Base-by-base conservation (phyloP, 768 basidiomycete genomes). In the Hericium rajendrae region DNA sequence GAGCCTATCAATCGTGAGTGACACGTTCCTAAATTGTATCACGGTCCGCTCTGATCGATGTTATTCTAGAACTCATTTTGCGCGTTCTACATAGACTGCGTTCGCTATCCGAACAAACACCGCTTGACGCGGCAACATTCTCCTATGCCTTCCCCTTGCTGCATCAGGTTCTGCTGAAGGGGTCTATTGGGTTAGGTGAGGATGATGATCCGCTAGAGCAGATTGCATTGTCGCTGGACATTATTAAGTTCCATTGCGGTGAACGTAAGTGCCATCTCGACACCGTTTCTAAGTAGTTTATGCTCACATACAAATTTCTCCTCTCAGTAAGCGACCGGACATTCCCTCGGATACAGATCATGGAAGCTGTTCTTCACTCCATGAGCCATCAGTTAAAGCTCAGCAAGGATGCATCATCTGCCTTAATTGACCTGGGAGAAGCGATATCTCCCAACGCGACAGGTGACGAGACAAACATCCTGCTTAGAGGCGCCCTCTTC, bases 31-130 rank as follows among this genome's bases (percentile, higher is more conserved):
- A 28, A 37, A 37, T 40, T 32, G 41, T 28, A 6, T 38, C 28
- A 18, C 8, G 22, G 12, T n/a, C 2, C 3, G 12, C 51, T 6
- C 28, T 54, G 38, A 58, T 40, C 54, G 20, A 37, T 50, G 6
- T 54, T 41, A n/a, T 32, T 32, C 22, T 57, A 94, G 94, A 76
- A 6, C 74, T 97, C 37, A 77, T 94, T 24, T 74, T 90, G 49
- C 88, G 97, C 26, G 84, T 98, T 1, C 75, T 99, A 2, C 88
- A 95, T 68, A 83, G 90, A 18, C 69, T 98, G 0, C 83, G 89
- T 18, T 86, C 80, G 57, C 74, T 94, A 3, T 84, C 91, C 0
- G 90, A 94, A 60, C 86, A 91, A 61, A 72, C 80, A 0, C 83
- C 92, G 0, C 86, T 97, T 53, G 91, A 95, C 66, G 78, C 86